A percentile compares a stretch with the other conserved stretches of the same genome.
These are phyloP conservation scores for Sordariomycetes sp. DNA, from an alignment of 2,329 filamentous ascomycete species.

Conservation along the genomic window DNA sequence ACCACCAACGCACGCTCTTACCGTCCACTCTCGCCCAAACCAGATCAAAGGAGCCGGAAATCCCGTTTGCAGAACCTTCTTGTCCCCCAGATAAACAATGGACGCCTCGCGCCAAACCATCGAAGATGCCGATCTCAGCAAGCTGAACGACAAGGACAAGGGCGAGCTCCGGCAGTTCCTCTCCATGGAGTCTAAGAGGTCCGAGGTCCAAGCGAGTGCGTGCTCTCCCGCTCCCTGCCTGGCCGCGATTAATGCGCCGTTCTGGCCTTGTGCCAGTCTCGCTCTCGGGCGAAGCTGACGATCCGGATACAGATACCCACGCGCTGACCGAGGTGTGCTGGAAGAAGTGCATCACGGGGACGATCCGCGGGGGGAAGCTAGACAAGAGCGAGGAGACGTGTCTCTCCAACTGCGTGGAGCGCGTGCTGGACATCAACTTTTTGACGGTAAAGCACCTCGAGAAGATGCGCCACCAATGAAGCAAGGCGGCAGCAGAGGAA, in stretches of 20 bases:
- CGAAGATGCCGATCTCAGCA: slow-evolving; percentile 54
- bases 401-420: slow-evolving; percentile 84
- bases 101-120: slow-evolving; percentile 13
- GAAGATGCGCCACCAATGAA: slow-evolving; percentile 28
- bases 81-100: not conserved
- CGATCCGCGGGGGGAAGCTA: slow-evolving; percentile 60
- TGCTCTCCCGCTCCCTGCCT: slow-evolving; percentile 13
- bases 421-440: slow-evolving; percentile 83
- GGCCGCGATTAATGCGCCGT: not conserved
- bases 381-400: slow-evolving; percentile 73
- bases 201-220: slow-evolving; percentile 53
- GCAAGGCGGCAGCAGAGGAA: not conserved
- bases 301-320: slow-evolving; percentile 36
- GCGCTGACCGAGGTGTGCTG: slow-evolving; percentile 69
- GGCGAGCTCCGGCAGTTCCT: slow-evolving; percentile 81
- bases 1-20: not conserved
- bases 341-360: slow-evolving; percentile 79
- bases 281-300: not conserved
- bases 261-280: not conserved
- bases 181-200: slow-evolving; percentile 74
- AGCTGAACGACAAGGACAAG: slow-evolving; percentile 74
- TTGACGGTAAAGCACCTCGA: slow-evolving; percentile 80
- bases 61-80: not conserved
- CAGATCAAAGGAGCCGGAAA: not conserved
- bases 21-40: not conserved